A percentile compares a stretch with the other conserved stretches of the same genome.
Conservation (phyloP, 1,139 yeast species). For the Pichia sp. region DNA sequence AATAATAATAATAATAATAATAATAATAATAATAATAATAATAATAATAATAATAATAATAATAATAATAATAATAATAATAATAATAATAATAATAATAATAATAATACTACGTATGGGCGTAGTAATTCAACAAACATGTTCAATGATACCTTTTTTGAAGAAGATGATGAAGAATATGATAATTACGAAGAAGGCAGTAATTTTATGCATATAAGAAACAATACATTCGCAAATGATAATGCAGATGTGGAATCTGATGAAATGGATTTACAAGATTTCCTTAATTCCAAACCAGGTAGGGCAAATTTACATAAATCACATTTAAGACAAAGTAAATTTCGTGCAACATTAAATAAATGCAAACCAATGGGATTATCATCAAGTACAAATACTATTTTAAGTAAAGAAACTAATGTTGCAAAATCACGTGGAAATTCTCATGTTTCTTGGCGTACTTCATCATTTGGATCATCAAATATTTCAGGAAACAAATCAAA, state of each 20-base stretch:
- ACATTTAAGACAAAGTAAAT: too few species aligned
- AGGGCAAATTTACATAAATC: not conserved
- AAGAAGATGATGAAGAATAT: constrained; percentile 3
- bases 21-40: constrained; percentile 15
- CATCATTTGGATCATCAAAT: not conserved
- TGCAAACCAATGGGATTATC: not conserved
- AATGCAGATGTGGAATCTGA: not conserved
- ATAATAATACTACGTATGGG: not conserved
- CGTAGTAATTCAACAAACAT: not conserved
- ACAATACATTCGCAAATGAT: constrained; percentile 29
- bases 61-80: not conserved
- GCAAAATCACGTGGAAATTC: not conserved
- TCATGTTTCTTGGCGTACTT: constrained; percentile 1
- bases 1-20: constrained; percentile 14
- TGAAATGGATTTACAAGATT: constrained; percentile 6
- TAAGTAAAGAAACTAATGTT: not conserved
- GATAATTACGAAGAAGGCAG: constrained; percentile 38
- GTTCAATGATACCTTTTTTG: not conserved
- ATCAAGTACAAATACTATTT: not conserved
- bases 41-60: not conserved
- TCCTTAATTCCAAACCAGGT: constrained; percentile 1
- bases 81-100: not conserved
- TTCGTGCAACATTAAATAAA: too few species aligned
- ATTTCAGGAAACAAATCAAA: not conserved
- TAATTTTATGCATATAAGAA: too few species aligned